Evolutionary conservation across 352 stramenopile genomes (phyloP).

Genomic region (Phytophthora idaei): DNA sequence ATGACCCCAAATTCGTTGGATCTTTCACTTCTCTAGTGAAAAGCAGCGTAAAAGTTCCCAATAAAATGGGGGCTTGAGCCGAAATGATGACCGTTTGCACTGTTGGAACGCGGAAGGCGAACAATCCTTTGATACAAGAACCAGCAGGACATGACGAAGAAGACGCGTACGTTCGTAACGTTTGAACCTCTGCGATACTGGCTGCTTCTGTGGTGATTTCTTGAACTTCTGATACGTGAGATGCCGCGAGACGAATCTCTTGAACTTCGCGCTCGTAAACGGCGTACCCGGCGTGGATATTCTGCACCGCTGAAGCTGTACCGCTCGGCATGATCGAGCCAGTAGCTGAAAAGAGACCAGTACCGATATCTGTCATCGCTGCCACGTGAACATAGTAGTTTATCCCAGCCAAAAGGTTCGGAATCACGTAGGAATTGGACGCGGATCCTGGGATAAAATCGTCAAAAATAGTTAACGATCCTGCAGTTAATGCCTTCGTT

Average conservation of each 20-base stretch:
- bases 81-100: slow-evolving; percentile 75
- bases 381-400: slow-evolving; percentile 72
- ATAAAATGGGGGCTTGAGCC: slow-evolving; percentile 49
- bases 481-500: slow-evolving; percentile 21
- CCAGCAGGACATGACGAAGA: slow-evolving; percentile 49
- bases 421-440: slow-evolving; percentile 57
- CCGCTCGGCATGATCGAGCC: slow-evolving; percentile 56
- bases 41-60: slow-evolving; percentile 54
- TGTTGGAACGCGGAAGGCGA: slow-evolving; percentile 77
- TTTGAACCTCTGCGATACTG: slow-evolving; percentile 76
- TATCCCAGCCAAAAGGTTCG: slow-evolving; percentile 63
- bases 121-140: slow-evolving; percentile 54
- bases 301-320: slow-evolving; percentile 47
- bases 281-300: slow-evolving; percentile 64
- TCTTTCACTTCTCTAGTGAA: slow-evolving; percentile 41
- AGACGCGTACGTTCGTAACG: slow-evolving; percentile 54
- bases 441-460: slow-evolving; percentile 52
- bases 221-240: slow-evolving; percentile 75
- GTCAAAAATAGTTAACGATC: slow-evolving; percentile 41
- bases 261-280: slow-evolving; percentile 68
- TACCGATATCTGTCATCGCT: slow-evolving; percentile 61
- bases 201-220: slow-evolving; percentile 65
- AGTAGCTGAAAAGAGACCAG: slow-evolving; percentile 47
- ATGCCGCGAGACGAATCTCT: slow-evolving; percentile 66
- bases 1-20: slow-evolving; percentile 23